These are phyloP conservation scores for Populus ilicifolia DNA, from an alignment of 345 rosid genomes.

Conservation along the genomic window DNA sequence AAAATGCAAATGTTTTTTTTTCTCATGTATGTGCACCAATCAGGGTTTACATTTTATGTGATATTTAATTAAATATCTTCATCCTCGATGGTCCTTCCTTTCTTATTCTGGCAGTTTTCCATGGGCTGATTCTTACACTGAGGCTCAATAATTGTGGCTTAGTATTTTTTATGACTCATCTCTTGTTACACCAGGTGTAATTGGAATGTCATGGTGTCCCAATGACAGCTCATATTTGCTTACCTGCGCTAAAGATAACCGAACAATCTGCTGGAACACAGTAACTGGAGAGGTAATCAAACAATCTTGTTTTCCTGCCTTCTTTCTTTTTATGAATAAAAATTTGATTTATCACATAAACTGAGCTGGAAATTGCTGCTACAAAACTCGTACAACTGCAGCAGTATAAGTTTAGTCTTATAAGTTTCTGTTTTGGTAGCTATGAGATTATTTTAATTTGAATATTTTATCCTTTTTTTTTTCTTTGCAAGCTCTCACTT, in stretches of 20 bases:
- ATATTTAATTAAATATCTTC: not conserved
- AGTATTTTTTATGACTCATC: not conserved
- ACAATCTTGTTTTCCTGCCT: not conserved
- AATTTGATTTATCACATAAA: not conserved
- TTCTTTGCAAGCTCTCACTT: not conserved
- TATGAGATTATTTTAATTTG: not conserved
- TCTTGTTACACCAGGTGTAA: conserved; percentile 60
- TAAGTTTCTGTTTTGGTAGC: not conserved
- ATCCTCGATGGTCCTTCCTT: not conserved
- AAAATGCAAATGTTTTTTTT: not conserved
- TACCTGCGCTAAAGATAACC: conserved; percentile 94
- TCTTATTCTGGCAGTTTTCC: not conserved
- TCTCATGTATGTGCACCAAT: not conserved
- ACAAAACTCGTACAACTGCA: not conserved
- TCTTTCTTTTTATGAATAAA: not conserved
- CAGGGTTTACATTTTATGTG: not conserved
- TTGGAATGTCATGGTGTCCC: conserved; percentile 99
- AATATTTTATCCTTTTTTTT: not conserved
- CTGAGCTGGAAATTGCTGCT: not conserved
- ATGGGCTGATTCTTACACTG: not conserved
- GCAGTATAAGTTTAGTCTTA: not conserved
- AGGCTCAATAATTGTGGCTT: not conserved
- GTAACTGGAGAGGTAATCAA: conserved; percentile 71
- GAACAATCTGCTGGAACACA: conserved; percentile 98
- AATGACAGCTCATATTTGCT: conserved; percentile 88